Base-by-base conservation (phyloP, 805 yeast species). In the Pichia ethanolica region DNA sequence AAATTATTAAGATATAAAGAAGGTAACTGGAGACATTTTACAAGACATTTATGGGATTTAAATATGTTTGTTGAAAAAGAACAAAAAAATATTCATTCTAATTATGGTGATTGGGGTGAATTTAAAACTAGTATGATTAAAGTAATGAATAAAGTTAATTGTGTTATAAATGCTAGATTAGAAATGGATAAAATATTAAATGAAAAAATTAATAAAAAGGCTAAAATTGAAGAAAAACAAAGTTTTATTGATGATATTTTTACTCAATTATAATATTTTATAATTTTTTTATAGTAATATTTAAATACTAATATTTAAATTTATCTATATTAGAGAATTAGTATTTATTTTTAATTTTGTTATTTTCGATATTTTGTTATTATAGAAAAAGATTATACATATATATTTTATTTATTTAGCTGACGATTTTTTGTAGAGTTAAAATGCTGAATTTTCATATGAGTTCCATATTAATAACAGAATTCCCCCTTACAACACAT, bases 401-500 rank as follows among this genome's bases (percentile, higher is more conserved):
- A 8, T 6, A 11, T 35, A 10, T 20, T 2, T 20, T 20, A 20
- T 20, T 20, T 20, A 20, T 20, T 20, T 20, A 20, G 20, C 2
- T 20, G 20, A 3, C 20, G 3, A 20, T 20, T 20, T 20, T 20
- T 14, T 20, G 7, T 37, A 10, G 3, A 37, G 9, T 5, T 25
- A 25, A 7, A 38, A 38, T 20, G 20, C 20, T 20, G 20, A 20
- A 3, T 3, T 20, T 2, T 40, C 35, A 44, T 32, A 63, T 41
- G 28, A 75, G 73, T 62, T 77, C 81, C 49, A 77, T 63, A 27
- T 79, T 74, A 10, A 75, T 73, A 7, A 77, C 72, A 2, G 79
- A 74, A 56, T 75, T 75, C 6, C 82, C 82, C 57, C 81, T 66
- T n/a, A 77, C 63, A 47, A 77, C 76, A 69, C 63, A 60, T 36